Evolutionary conservation across 345 rosid genomes (phyloP), one percentile per base, ranked within the genome.

Genomic region (Mercurialis annua): DNA sequence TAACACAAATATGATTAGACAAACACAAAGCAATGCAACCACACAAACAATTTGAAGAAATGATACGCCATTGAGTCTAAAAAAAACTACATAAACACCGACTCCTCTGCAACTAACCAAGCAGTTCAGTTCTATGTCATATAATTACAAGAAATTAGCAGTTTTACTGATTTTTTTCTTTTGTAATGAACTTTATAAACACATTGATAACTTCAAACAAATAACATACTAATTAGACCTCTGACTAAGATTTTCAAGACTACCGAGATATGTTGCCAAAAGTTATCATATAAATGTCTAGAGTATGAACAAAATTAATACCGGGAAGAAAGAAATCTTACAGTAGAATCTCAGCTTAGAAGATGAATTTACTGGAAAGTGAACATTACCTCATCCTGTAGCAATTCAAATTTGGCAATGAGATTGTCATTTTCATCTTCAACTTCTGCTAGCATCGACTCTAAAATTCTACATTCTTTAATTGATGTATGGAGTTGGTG

Each of bases 381-480:
- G 20, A 31, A 62, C 10, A 21, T 57, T 87, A 92, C 97, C 93
- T 90, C 85, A 2, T 63, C 64, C 76, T 88, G 81, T 44, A 90
- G 72, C 65, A 78, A 70, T 60, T 90, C 81, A 62, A 87, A 73
- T 69, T 76, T 83, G 46, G 89, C 73, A 66, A 81, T 71, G 67
- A 86, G 79, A 63, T 65, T 75, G 67, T 80, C 92, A 67, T 81
- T 74, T 73, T 87, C 90, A 36, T 82, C 90, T 72, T 88, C 97
- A 59, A 87, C 85, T 71, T 90, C 92, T 57, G 61, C 74, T 55
- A 90, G 65, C 70, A 84, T 67, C 3, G 73, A 73, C 66, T 85
- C 90, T 82, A 93, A 69, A 72, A 75, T 56, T 75, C 74, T 71
- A 63, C 78, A 68, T 38, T 89, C 90, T 78, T 80, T 81, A 33